Conservation (phyloP, 306 rosid species). For the Castanea sativa region DNA sequence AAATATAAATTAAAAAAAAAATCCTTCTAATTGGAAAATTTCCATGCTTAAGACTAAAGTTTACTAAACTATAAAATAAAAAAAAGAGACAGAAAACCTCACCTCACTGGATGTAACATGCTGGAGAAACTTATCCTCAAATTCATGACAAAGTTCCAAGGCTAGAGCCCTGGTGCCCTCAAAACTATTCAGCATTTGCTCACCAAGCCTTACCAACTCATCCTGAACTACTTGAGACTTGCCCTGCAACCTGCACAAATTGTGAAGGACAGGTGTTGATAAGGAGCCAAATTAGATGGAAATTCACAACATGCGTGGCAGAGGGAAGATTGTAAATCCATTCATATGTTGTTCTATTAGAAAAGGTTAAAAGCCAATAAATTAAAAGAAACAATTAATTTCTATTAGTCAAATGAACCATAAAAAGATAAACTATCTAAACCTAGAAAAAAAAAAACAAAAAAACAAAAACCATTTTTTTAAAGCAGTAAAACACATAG, state of each 20-base stretch:
- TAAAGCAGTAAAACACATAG: no score
- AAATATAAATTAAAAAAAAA: not conserved
- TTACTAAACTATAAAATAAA: not conserved
- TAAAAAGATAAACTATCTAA: no score
- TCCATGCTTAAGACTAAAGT: not conserved
- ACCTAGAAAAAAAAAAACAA: no score
- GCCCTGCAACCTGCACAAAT: constrained; percentile 79
- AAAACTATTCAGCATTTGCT: constrained; percentile 75
- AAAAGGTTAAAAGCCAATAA: not conserved
- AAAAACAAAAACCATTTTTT: no score
- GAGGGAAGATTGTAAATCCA: not conserved
- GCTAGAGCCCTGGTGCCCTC: constrained; percentile 99
- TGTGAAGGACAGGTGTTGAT: constrained; percentile 2
- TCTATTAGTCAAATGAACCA: no score
- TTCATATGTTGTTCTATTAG: not conserved
- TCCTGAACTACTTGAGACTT: constrained; percentile 92
- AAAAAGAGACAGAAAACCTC: constrained; percentile 24
- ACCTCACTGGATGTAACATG: constrained; percentile 93
- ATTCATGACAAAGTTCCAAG: constrained; percentile 98
- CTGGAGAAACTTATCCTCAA: constrained; percentile 93
- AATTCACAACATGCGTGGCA: not conserved
- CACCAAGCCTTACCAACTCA: constrained; percentile 95
- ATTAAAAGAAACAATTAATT: no score
- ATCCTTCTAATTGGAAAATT: not conserved
- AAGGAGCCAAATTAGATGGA: not conserved